Evolutionary conservation across 164 flowering plant species (phyloP).

Genomic region (Magnolia changhungtana): DNA sequence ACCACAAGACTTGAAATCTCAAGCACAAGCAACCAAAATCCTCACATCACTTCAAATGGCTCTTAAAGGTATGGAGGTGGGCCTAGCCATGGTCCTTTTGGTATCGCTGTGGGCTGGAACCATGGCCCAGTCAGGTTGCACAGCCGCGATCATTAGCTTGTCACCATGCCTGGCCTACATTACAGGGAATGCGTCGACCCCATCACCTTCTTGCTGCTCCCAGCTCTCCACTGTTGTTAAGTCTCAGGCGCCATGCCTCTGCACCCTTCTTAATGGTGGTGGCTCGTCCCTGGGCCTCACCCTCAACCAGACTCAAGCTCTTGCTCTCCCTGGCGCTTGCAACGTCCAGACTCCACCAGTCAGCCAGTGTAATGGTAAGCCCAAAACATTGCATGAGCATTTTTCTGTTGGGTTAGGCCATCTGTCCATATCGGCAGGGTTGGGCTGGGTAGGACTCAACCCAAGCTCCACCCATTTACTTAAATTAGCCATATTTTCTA

Average conservation of each 20-base stretch:
- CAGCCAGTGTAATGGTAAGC: constrained; percentile 58
- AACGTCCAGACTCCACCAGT: constrained; percentile 67
- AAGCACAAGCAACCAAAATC: background rate
- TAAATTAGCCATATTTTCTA: no score
- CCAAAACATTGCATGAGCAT: background rate
- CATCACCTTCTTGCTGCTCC: constrained; percentile 64
- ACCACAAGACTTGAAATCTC: background rate
- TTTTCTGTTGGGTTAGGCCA: background rate
- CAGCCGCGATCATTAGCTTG: constrained; percentile 48
- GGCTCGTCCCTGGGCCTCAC: constrained; percentile 37
- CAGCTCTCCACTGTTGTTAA: constrained; percentile 62
- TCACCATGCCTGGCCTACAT: constrained; percentile 73
- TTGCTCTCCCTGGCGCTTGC: constrained; percentile 63
- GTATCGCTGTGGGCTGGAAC: constrained; percentile 17
- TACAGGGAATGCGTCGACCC: constrained; percentile 62
- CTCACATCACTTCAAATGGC: background rate
- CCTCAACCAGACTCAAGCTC: constrained; percentile 71
- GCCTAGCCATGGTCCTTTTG: background rate
- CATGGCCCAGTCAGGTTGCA: constrained; percentile 62
- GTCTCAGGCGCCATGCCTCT: constrained; percentile 60
- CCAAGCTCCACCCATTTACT: no score
- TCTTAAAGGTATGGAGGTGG: background rate
- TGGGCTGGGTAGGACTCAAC: background rate
- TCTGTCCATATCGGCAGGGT: no score
- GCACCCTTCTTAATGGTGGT: constrained; percentile 55